Evolutionary conservation across 768 basidiomycete species (phyloP), one percentile per base, ranked within the genome.

Genomic region (Calocybe indica): DNA sequence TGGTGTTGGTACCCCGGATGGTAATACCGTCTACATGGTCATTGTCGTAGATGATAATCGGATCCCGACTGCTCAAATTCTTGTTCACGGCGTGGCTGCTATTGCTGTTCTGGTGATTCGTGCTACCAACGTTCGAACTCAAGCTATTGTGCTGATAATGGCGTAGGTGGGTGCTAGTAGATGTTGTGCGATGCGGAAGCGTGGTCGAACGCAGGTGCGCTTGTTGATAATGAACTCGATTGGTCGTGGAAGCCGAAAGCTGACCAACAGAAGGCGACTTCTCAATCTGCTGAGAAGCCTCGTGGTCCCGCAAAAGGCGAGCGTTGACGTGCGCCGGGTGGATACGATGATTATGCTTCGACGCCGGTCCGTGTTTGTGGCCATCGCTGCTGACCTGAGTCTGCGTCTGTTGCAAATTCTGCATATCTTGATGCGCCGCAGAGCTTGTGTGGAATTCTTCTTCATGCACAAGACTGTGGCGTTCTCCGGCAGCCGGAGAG

Each of bases 91-190:
- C 45, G 41, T 40, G 58, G 60, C 51, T 58, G 49, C 40, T 54
- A 48, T 51, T 58, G 51, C 48, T 60, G 37, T 42, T 53, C 48
- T 39, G 53, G 38, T 7, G 54, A 37, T 39, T 54, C 40, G 47
- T 52, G 38, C 57, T 56, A 43, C 48, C 40, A 40, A 33, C 29
- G 37, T 49, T 57, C 9, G 42, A 62, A 51, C 73, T 76, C 69
- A 76, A 70, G 52, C 73, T 75, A 49, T 56, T 76, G 52, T 75
- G 74, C 57, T 74, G 73, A 53, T 65, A 69, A 57, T 77, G 75
- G 9, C 75, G 63, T 52, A 62, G 61, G 43, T 61, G 60, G 48
- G 62, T 46, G 46, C 54, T 55, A 52, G 65, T 47, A 51, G 53
- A 37, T 48, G 66, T 54, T 41, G 63, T 55, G 8, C 69, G 73